Base-by-base conservation (phyloP, 1,284 basidiomycete genomes). In the Acaromyces ingoldii region DNA sequence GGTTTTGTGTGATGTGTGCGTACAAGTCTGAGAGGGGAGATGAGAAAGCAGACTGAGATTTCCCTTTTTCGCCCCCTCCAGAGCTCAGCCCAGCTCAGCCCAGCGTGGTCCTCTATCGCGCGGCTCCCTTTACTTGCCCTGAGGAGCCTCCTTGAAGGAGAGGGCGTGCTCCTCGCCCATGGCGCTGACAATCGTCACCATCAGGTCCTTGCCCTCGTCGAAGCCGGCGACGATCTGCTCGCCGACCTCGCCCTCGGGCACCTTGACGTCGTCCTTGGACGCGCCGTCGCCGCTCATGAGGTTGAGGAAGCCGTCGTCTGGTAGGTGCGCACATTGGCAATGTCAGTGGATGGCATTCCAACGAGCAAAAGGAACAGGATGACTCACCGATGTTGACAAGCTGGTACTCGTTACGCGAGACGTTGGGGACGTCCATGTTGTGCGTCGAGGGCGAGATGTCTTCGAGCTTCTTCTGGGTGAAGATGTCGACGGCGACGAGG, bases 361-460 rank as follows among this genome's bases (percentile, higher is more conserved):
- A 13, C 19, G 13, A 11, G 33, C 19, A 13, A n/a, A 13, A 34
- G 13, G 13, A 13, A 11, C 1, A 1, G 10, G 36, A 31, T 9
- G n/a, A 29, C 37, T 10, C 19, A 34, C 56, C 65, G 63, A 77
- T 75, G 77, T 79, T 76, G 77, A 91, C 88, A 74, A 98, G 86
- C 77, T 88, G 84, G 83, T 85, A 97, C 84, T 98, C 95, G 60
- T 81, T 83, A 78, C 93, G 89, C 53, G 54, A 67, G 76, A 98
- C 92, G 81, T 96, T 88, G 78, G 93, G 93, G 74, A 97, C 93
- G 75, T 96, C 91, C 89, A 97, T 89, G 82, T 95, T 95, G 83
- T 95, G 91, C 75, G 90, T 95, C 74, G 95, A 98, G 76, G 93
- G 93, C 70, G 81, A 93, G 78, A 97, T 92, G 84, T 97, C 93